Percentiles rank a stretch among this genome's conserved stretches.
Evolutionary conservation across 176 grass and related monocot species (phyloP).

Genomic region (maize (Zea mays)): DNA sequence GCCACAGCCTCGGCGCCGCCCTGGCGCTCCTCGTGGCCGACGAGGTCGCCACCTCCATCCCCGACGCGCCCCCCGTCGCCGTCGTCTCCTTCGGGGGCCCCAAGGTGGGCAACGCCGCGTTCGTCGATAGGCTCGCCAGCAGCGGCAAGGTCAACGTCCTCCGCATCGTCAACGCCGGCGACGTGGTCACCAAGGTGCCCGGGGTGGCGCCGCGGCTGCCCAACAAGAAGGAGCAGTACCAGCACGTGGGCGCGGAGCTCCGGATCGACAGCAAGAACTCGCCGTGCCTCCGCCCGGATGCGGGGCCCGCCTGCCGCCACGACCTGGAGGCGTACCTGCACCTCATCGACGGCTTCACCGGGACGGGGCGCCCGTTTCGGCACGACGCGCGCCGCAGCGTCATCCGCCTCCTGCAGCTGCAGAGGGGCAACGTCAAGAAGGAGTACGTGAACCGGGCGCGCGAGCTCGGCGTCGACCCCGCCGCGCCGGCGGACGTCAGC

Average conservation of each 20-base stretch:
- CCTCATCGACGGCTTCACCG: slow-evolving; percentile 87
- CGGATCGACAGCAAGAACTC: slow-evolving; percentile 65
- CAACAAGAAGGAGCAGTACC: slow-evolving; percentile 51
- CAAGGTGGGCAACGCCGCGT: slow-evolving; percentile 74
- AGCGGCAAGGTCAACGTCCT: slow-evolving; percentile 65
- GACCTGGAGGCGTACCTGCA: slow-evolving; percentile 93
- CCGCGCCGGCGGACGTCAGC: slow-evolving; percentile 46
- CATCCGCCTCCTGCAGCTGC: slow-evolving; percentile 61
- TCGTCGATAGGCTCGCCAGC: slow-evolving; percentile 46
- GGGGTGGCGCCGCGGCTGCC: slow-evolving; percentile 45
- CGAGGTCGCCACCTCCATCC: slow-evolving; percentile 56
- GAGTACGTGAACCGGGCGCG: slow-evolving; percentile 68
- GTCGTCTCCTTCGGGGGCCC: slow-evolving; percentile 90
- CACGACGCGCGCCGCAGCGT: slow-evolving; percentile 70
- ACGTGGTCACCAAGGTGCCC: slow-evolving; percentile 82
- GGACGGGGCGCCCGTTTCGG: slow-evolving; percentile 65
- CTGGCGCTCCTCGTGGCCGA: slow-evolving; percentile 84
- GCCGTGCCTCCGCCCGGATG: slow-evolving; percentile 72
- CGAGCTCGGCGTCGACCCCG: slow-evolving; percentile 57
- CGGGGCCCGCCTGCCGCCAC: slow-evolving; percentile 69
- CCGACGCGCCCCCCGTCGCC: slow-evolving; percentile 65
- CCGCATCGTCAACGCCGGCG: slow-evolving; percentile 75
- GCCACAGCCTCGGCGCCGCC: slow-evolving; percentile 83
- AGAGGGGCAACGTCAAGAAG: slow-evolving; percentile 75
- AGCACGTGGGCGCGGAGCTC: slow-evolving; percentile 73